A percentile compares a stretch with the other conserved stretches of the same genome.
Conservation (phyloP, 2,329 filamentous ascomycete genomes). For the Clarireedia hainanense region DNA sequence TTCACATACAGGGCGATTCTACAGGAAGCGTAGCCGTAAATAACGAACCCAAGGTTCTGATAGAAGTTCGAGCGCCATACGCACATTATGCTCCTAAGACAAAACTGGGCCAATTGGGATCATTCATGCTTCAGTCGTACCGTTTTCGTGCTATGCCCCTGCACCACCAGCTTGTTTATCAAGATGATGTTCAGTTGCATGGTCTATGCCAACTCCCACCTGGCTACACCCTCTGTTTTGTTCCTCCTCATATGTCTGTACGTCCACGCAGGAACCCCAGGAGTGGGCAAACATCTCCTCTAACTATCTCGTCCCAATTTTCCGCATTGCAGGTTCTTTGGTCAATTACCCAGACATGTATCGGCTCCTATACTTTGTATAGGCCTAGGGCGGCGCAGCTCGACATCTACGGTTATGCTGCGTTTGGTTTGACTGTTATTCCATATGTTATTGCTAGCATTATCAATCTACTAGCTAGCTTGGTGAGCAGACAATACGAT, state of each 20-base stretch:
- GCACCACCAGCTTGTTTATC: background rate
- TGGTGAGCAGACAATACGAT: conserved; percentile 3
- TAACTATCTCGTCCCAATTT: background rate
- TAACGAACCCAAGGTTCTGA: background rate
- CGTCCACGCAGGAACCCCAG: background rate
- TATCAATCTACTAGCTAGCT: conserved; percentile 2
- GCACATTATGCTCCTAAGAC: background rate
- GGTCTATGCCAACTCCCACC: background rate
- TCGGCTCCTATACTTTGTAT: conserved; percentile 1
- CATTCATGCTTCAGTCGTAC: background rate
- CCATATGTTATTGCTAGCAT: conserved; percentile 4
- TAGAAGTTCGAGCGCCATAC: background rate
- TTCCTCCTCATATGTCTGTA: conserved; percentile 1
- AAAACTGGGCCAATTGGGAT: background rate
- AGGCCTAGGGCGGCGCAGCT: conserved; percentile 1
- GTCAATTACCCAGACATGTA: background rate
- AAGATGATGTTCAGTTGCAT: background rate
- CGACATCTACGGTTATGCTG: conserved; percentile 3
- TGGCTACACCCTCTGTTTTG: background rate
- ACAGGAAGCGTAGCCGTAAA: too few species aligned
- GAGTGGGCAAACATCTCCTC: background rate
- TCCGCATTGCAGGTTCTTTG: background rate
- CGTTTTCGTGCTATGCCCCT: background rate
- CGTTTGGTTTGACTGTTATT: conserved; percentile 10
- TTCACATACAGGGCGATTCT: too few species aligned